Evolutionary conservation across 805 yeast species (phyloP).

Genomic region (Kuraishia cidri): DNA sequence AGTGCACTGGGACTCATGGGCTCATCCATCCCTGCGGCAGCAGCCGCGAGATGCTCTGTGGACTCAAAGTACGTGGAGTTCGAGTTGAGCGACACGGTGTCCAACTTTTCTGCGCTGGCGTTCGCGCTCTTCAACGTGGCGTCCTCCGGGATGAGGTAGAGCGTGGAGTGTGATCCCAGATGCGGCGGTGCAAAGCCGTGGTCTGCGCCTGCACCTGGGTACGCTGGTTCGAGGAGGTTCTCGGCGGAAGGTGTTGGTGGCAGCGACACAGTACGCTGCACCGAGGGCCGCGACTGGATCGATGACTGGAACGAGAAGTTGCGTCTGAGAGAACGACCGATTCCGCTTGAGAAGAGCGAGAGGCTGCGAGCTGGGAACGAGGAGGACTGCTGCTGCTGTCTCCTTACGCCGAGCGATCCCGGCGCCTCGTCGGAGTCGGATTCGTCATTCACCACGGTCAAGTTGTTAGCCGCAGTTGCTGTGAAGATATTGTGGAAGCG

Average conservation of each 20-base stretch:
- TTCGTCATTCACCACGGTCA: neutral
- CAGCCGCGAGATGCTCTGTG: neutral
- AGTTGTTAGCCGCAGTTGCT: constrained; percentile 6
- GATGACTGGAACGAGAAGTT: constrained; percentile 20
- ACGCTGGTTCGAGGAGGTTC: neutral
- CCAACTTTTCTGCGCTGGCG: neutral
- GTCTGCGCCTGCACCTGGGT: no score
- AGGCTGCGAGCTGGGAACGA: constrained; percentile 13
- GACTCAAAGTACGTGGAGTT: constrained; percentile 10
- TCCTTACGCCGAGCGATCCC: neutral
- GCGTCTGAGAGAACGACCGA: constrained; percentile 16
- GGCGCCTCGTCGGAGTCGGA: neutral
- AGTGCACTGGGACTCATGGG: neutral
- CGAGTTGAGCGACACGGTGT: constrained; percentile 2
- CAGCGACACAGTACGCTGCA: neutral
- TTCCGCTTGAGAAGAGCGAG: constrained; percentile 16
- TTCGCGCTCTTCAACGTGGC: neutral
- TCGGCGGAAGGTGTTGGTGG: constrained; percentile 1
- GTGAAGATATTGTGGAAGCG: no score
- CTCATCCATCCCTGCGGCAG: neutral
- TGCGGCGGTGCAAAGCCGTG: neutral
- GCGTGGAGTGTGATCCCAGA: constrained; percentile 10
- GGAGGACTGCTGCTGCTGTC: neutral
- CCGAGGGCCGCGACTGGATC: constrained; percentile 4
- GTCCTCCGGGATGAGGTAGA: constrained; percentile 15